phyloP scores from a whole-genome alignment of 495 filamentous ascomycete species.

The Hypoxylon cercidicola region DNA sequence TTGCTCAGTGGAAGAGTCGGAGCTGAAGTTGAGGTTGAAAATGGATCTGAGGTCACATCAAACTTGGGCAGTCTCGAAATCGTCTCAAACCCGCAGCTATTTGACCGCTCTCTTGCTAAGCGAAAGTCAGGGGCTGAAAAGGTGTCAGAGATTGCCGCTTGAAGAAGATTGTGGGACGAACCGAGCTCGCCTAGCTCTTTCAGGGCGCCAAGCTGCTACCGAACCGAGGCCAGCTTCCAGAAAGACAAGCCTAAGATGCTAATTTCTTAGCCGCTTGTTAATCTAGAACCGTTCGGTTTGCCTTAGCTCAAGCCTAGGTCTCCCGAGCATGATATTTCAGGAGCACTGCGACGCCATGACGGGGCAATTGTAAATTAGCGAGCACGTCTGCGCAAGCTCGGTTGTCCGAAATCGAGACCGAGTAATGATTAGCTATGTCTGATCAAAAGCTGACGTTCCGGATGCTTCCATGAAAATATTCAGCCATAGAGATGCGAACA shows the following conservation, averaged over 20 bases:
- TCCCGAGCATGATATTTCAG: not conserved
- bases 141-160: constrained; percentile 23
- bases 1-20: not conserved
- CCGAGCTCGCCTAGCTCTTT: not conserved
- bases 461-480: not conserved
- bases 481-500: not conserved
- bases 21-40: not conserved
- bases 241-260: not conserved
- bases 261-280: not conserved
- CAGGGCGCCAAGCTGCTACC: constrained; percentile 22
- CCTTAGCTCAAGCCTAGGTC: constrained; percentile 7
- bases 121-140: constrained; percentile 19
- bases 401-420: no score
- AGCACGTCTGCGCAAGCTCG: no score
- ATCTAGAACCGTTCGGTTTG: not conserved
- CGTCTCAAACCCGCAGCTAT: constrained; percentile 39
- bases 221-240: constrained; percentile 21
- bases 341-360: constrained; percentile 3
- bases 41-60: constrained; percentile 29
- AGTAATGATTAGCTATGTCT: not conserved
- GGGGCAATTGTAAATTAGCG: no score
- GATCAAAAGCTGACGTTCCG: not conserved
- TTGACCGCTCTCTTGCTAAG: constrained; percentile 29
- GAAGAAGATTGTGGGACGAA: constrained; percentile 31
- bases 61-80: constrained; percentile 40